These are phyloP conservation scores for Rhynchosporium graminicola DNA, from an alignment of 2,329 filamentous ascomycete species.

Conservation along the genomic window DNA sequence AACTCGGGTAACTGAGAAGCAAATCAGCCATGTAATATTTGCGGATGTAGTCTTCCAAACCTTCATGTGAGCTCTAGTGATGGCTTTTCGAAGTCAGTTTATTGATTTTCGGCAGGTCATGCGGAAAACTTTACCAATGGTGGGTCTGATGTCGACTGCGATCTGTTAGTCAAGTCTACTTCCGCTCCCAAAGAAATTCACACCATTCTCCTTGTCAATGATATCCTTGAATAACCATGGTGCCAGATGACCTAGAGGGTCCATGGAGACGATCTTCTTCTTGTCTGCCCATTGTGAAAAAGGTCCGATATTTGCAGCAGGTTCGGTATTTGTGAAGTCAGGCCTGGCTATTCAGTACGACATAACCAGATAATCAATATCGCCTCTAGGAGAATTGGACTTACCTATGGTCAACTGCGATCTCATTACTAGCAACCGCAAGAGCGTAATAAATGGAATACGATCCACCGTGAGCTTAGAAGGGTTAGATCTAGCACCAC, in stretches of 20 bases:
- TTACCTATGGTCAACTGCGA: constrained; percentile 75
- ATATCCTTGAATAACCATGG: constrained; percentile 81
- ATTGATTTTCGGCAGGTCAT: neutral
- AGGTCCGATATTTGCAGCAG: constrained; percentile 83
- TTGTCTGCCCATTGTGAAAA: constrained; percentile 87
- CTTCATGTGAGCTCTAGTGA: constrained; percentile 43
- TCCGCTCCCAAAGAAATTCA: constrained; percentile 23
- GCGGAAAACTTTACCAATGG: constrained; percentile 36
- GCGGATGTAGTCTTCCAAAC: constrained; percentile 23
- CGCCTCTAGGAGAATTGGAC: constrained; percentile 17
- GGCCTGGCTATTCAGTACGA: constrained; percentile 45
- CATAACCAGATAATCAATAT: neutral
- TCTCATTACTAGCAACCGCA: constrained; percentile 86
- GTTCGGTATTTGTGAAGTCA: constrained; percentile 83
- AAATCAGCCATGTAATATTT: constrained; percentile 6
- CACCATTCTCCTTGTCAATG: constrained; percentile 72
- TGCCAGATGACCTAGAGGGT: constrained; percentile 85
- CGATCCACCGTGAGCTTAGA: constrained; percentile 77
- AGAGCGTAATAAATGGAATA: constrained; percentile 96
- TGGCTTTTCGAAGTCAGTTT: constrained; percentile 35
- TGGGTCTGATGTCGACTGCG: constrained; percentile 42
- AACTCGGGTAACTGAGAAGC: constrained; percentile 75
- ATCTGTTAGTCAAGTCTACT: constrained; percentile 26
- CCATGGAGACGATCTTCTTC: constrained; percentile 97
- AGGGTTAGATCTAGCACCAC: neutral